Conservation (phyloP, 139 green algal genomes). For the Tetradesmus lagerheimii region DNA sequence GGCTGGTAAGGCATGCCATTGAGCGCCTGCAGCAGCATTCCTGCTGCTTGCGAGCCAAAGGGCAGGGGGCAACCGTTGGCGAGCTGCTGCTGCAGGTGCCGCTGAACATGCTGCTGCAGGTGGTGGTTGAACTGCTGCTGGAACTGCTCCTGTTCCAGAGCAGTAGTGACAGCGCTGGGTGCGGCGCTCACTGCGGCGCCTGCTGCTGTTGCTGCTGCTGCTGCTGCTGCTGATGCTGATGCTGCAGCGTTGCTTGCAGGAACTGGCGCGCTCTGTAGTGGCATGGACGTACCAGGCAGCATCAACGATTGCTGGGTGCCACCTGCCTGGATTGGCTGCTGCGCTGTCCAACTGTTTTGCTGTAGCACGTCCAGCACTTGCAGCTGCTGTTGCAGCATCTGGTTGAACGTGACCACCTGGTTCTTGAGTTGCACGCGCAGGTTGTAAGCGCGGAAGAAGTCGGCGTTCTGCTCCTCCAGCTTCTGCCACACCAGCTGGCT, state of each 20-base stretch:
- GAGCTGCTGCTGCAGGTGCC: slow-evolving; percentile 5
- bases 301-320: not conserved
- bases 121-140: slow-evolving; percentile 28
- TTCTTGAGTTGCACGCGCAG: slow-evolving; percentile 89
- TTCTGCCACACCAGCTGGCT: slow-evolving; percentile 94
- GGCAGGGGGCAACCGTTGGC: not conserved
- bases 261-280: not conserved
- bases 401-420: slow-evolving; percentile 96
- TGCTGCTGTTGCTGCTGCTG: slow-evolving; percentile 20
- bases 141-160: slow-evolving; percentile 3
- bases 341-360: not conserved
- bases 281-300: not conserved
- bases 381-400: slow-evolving; percentile 91
- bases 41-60: not conserved
- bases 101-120: slow-evolving; percentile 10
- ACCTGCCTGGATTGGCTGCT: not conserved
- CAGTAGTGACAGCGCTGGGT: not conserved
- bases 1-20: not conserved
- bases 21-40: not conserved
- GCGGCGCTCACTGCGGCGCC: not conserved
- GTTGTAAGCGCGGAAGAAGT: slow-evolving; percentile 94
- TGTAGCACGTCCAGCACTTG: slow-evolving; percentile 30
- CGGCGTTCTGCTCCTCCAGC: slow-evolving; percentile 94
- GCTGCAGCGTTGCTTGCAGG: not conserved
- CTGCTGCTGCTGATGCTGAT: slow-evolving; percentile 35